These are phyloP conservation scores for Pichia sp. DNA, from an alignment of 1,139 yeast genomes.

Conservation along the genomic window DNA sequence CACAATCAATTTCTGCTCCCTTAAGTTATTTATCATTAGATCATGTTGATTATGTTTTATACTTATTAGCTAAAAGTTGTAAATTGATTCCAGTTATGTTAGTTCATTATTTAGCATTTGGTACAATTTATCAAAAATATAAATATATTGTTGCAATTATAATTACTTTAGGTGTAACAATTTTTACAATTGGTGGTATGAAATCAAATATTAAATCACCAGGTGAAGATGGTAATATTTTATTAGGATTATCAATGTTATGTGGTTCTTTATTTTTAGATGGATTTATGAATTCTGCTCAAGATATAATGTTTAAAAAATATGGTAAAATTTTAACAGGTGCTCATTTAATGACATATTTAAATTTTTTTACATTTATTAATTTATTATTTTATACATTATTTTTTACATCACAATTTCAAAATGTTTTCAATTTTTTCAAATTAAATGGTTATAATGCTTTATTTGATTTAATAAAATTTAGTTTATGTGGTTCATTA, in stretches of 20 bases:
- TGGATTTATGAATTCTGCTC: slow-evolving; percentile 90
- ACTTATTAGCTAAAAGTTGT: slow-evolving; percentile 85
- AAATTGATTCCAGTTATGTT: slow-evolving; percentile 89
- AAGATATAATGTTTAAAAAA: slow-evolving; percentile 67
- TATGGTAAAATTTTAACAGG: slow-evolving; percentile 44
- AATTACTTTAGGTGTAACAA: slow-evolving; percentile 75
- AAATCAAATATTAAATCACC: slow-evolving; percentile 19
- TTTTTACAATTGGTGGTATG: slow-evolving; percentile 53
- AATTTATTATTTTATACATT: slow-evolving; percentile 40
- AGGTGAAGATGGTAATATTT: slow-evolving; percentile 36
- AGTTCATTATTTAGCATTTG: slow-evolving; percentile 69
- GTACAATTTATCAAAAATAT: slow-evolving; percentile 63
- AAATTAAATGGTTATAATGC: slow-evolving; percentile 40
- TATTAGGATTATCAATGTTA: slow-evolving; percentile 56
- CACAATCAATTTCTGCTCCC: slow-evolving; percentile 81
- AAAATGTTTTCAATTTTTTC: slow-evolving; percentile 44
- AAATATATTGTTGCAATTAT: slow-evolving; percentile 71
- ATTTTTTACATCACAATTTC: slow-evolving; percentile 44
- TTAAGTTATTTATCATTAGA: slow-evolving; percentile 66
- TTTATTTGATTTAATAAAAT: slow-evolving; percentile 53
- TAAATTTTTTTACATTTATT: slow-evolving; percentile 46
- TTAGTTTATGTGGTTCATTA: slow-evolving; percentile 76
- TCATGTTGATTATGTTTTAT: slow-evolving; percentile 83
- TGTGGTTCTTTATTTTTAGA: slow-evolving; percentile 67
- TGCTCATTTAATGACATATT: slow-evolving; percentile 78